These are phyloP conservation scores for Neurospora discreta DNA, from an alignment of 495 filamentous ascomycete species.

Conservation along the genomic window DNA sequence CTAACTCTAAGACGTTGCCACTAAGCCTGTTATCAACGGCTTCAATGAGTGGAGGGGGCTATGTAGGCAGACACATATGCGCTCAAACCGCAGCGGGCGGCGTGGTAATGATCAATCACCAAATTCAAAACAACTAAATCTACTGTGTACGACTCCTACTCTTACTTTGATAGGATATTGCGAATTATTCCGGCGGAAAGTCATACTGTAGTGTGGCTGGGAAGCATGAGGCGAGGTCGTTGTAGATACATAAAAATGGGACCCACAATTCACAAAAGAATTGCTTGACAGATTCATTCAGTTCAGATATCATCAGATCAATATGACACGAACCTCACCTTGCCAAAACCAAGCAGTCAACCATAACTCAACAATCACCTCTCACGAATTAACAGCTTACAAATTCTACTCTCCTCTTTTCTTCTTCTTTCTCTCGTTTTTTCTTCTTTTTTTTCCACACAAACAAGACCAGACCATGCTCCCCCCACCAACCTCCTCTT, in stretches of 20 bases:
- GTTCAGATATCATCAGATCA: background rate
- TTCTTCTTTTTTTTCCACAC: background rate
- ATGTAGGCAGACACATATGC: background rate
- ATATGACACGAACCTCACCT: background rate
- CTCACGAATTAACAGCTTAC: background rate
- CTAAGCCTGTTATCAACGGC: background rate
- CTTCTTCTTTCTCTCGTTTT: too few species aligned
- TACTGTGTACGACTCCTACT: background rate
- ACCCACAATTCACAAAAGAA: background rate
- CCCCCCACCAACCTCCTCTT: conserved; percentile 12
- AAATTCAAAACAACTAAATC: background rate
- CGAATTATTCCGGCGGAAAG: background rate
- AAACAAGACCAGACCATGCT: background rate
- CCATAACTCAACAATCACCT: background rate
- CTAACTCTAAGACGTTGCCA: background rate
- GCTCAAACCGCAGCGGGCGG: background rate
- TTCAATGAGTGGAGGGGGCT: background rate
- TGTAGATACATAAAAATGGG: background rate
- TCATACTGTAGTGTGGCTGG: too few species aligned
- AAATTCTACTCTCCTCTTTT: background rate
- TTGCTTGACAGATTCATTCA: background rate
- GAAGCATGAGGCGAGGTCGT: background rate
- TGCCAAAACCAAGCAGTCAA: background rate
- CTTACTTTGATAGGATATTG: background rate
- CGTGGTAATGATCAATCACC: background rate